phyloP scores from a whole-genome alignment of 257 asterid genomes.

The Hygrophila difformis region DNA sequence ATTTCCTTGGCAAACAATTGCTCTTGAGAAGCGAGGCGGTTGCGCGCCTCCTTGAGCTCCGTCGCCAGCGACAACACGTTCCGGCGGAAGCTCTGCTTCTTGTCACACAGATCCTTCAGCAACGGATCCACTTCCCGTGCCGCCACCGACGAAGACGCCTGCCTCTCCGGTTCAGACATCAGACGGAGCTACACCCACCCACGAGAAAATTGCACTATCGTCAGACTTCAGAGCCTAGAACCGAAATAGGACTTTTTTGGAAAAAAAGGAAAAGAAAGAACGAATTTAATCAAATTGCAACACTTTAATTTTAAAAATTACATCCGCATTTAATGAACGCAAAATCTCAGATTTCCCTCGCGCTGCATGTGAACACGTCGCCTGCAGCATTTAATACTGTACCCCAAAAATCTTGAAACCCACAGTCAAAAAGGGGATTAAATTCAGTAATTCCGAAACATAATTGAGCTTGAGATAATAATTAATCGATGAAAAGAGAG shows the following conservation, averaged over 20 bases:
- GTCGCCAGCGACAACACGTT: constrained; percentile 90
- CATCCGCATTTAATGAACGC: not conserved
- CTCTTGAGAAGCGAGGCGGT: constrained; percentile 61
- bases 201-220: constrained; percentile 3
- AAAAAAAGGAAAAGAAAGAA: not conserved
- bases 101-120: constrained; percentile 80
- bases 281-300: no score
- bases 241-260: not conserved
- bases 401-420: no score
- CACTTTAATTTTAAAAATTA: not conserved
- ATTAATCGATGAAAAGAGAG: no score
- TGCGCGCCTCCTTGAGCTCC: constrained; percentile 88
- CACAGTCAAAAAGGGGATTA: no score
- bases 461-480: no score
- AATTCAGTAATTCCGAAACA: no score
- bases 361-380: constrained; percentile 41
- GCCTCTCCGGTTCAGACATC: not conserved
- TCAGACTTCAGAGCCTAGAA: not conserved
- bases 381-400: constrained; percentile 63
- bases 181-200: not conserved
- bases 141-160: constrained; percentile 17
- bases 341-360: constrained; percentile 10
- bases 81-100: constrained; percentile 85
- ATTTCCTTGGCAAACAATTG: constrained; percentile 47
- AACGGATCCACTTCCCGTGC: constrained; percentile 67